phyloP scores from a whole-genome alignment of 2,329 filamentous ascomycete species.

The Beauveria australis region DNA sequence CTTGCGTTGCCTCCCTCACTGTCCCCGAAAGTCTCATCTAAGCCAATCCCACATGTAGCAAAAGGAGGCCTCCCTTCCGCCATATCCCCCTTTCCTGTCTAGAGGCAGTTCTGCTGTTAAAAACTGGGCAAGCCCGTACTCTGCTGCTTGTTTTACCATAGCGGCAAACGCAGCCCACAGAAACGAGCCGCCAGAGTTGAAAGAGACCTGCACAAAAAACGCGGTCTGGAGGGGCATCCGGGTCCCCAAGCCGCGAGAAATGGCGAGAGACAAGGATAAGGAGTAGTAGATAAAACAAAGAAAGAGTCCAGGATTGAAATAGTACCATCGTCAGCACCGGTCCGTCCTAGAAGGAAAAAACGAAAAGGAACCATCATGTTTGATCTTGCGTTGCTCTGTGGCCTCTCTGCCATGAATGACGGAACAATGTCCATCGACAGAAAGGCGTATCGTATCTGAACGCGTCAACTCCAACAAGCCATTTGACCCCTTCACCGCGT shows the following conservation, averaged over 20 bases:
- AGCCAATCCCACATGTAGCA: not conserved
- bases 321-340: not conserved
- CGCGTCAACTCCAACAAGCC: constrained; percentile 27
- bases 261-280: not conserved
- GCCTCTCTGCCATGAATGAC: constrained; percentile 44
- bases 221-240: not conserved
- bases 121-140: not conserved
- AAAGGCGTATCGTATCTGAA: constrained; percentile 60
- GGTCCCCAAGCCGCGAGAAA: not conserved
- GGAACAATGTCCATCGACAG: constrained; percentile 26
- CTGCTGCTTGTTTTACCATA: not conserved
- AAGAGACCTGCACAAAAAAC: not conserved
- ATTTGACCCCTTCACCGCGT: constrained; percentile 12
- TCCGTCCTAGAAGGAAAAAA: not conserved
- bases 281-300: not conserved
- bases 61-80: constrained; percentile 1
- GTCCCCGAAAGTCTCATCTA: not conserved
- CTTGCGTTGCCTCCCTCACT: not conserved
- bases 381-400: constrained; percentile 55
- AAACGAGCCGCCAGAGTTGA: not conserved
- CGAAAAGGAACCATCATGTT: constrained; percentile 16
- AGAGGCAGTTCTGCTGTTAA: not conserved
- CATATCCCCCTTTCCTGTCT: not conserved
- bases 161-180: not conserved
- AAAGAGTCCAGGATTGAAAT: no score